Percentiles rank a stretch among this genome's conserved stretches.
These are phyloP conservation scores for Psilocybe cubensis DNA, from an alignment of 768 basidiomycete genomes.

Conservation along the genomic window DNA sequence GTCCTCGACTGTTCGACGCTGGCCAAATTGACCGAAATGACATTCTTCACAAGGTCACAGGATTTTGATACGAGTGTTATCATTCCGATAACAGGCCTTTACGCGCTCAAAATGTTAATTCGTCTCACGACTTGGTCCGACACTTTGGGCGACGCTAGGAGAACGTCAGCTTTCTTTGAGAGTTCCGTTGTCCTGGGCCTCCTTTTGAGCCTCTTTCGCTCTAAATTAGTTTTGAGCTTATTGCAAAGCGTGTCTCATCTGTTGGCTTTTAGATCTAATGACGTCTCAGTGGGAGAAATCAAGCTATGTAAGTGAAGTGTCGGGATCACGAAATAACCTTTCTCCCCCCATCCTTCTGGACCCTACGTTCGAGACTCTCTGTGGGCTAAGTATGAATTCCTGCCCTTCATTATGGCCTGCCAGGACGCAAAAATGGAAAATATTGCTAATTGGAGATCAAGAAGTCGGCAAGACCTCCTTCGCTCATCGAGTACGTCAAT, in stretches of 20 bases:
- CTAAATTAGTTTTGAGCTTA: not conserved
- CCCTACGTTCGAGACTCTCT: slow-evolving; percentile 8
- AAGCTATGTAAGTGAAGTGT: slow-evolving; percentile 7
- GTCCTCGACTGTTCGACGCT: not conserved
- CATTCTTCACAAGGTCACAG: not conserved
- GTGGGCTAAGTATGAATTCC: slow-evolving; percentile 10
- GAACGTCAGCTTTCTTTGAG: not conserved
- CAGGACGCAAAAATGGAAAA: slow-evolving; percentile 22
- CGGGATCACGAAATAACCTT: not conserved
- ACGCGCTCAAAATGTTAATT: not conserved
- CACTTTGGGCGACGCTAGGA: not conserved
- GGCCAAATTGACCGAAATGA: not conserved
- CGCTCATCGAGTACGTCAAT: slow-evolving; percentile 25
- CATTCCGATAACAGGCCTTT: not conserved
- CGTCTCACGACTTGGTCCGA: slow-evolving; percentile 13
- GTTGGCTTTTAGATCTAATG: not conserved
- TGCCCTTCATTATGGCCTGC: slow-evolving; percentile 17
- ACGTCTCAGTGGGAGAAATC: not conserved
- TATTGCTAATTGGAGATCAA: slow-evolving; percentile 28
- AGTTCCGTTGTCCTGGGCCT: slow-evolving; percentile 3
- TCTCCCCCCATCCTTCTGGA: slow-evolving; percentile 1
- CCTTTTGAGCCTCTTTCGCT: not conserved
- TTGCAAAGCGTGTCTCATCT: not conserved
- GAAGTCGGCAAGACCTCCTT: slow-evolving; percentile 34
- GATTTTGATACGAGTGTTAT: not conserved